Base-by-base conservation (phyloP, 2,329 filamentous ascomycete species). In the Claviceps cyperi region DNA sequence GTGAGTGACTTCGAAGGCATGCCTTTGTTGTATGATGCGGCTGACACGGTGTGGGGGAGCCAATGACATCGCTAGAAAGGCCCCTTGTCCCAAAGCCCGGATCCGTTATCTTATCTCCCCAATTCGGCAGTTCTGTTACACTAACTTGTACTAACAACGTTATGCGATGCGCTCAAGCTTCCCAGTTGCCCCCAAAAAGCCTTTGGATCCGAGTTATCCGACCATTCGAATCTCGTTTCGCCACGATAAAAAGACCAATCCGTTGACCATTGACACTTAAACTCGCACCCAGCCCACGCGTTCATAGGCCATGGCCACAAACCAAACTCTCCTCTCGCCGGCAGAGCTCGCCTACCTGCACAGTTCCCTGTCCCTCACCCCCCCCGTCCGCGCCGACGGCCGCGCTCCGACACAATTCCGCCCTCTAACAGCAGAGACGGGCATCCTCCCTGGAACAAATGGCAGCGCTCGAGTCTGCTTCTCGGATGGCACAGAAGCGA, bases 281-380 rank as follows among this genome's bases (percentile, higher is more conserved):
- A 37, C 13, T 4, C 9, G 11, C 4, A 32, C 14, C 17, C 32
- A 22, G 15, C 24, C 48, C 13, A 43, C 35, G 1, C 19, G 15
- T 39, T 14, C 13, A 6, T 24, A 24, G 46, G 46, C 56, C 55
- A 84, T 87, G 78, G 74, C 83, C 40, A 77, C 80, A 57, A 79
- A 81, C 60, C 78, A 80, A 68, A 78, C 81, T 61, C 82, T 88
- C 59, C 83, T 97, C 67, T 96, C 90, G 49, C 91, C 92, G 46
- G 89, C 92, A 61, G 92, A 98, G 72, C 86, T 98, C 61, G 89
- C 90, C 59, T 98, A 96, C 72, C 81, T 97, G 48, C 88, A 94
- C 74, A 81, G 79, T 56, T 90, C 91, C 5, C 87, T 98, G 61
- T 77, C 81, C 7, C 83, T 90, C 53, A 70, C 69, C 43, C 89